Percentiles rank a stretch among this genome's conserved stretches.
These are phyloP conservation scores for Neonectria punicea DNA, from an alignment of 2,329 filamentous ascomycete genomes.

Conservation along the genomic window DNA sequence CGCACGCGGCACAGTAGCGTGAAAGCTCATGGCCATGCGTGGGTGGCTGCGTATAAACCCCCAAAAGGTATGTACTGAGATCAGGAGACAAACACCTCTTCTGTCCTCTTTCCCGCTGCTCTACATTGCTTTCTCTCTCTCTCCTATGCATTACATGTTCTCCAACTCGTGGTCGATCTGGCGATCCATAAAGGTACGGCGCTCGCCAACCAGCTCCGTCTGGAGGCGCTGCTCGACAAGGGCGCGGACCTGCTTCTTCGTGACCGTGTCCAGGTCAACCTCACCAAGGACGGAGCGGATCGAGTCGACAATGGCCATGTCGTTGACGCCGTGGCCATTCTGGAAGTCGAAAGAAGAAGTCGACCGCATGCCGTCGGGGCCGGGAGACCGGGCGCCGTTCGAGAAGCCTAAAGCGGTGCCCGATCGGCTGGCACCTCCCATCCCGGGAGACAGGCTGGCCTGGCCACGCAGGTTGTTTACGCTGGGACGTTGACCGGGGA, in stretches of 20 bases:
- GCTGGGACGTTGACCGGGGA: constrained; percentile 64
- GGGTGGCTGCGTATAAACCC: constrained; percentile 9
- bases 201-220: constrained; percentile 86
- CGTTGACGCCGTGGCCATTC: constrained; percentile 71
- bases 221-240: constrained; percentile 94
- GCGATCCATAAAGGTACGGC: constrained; percentile 87
- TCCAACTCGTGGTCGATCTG: constrained; percentile 95
- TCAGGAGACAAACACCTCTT: constrained; percentile 24
- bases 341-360: constrained; percentile 70
- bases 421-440: constrained; percentile 52
- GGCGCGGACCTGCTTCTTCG: constrained; percentile 95
- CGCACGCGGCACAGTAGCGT: background rate
- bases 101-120: constrained; percentile 16
- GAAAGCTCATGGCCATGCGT: background rate
- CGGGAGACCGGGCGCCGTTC: constrained; percentile 56
- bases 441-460: constrained; percentile 58
- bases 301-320: constrained; percentile 82
- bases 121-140: constrained; percentile 2
- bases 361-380: constrained; percentile 60
- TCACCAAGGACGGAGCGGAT: constrained; percentile 86
- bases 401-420: constrained; percentile 59
- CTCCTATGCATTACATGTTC: constrained; percentile 74
- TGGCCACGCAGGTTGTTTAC: constrained; percentile 67
- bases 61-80: constrained; percentile 34
- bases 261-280: constrained; percentile 95